Evolutionary conservation across 257 asterid species (phyloP), one percentile per base, ranked within the genome.

Genomic region (Scutellaria galericulata): DNA sequence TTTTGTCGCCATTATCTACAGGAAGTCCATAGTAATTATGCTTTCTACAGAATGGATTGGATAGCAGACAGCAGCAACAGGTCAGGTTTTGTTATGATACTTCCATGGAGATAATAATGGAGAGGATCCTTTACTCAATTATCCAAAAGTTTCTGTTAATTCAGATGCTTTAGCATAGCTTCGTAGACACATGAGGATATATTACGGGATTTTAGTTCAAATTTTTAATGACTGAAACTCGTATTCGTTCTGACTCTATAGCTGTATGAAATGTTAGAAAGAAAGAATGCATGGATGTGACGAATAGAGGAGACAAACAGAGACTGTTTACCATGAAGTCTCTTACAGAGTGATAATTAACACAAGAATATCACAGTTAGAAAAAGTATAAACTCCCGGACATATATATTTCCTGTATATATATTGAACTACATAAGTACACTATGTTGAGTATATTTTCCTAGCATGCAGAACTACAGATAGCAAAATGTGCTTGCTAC

Each of bases 141-240:
- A 41, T 69, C 22, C 13, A 53, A 41, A 3, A 13, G 24, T 4
- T 46, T 66, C 59, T n/a, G 35, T 27, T 60, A 12, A 46, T 5
- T 27, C 15, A 53, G 45, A 75, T 58, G 66, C 75, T 56, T n/a
- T 18, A 50, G 24, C 18, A 64, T 40, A 73, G 37, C 62, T 39
- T 6, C 35, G 22, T 31, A 24, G 1, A 24, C 9, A 54, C 22
- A 50, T 31, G n/a, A 51, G 15, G 10, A 15, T 2, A 4, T 12
- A 0, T 9, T 10, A 42, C 5, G 37, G 55, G 41, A 35, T 15
- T 58, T 59, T 37, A 60, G 42, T 48, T n/a, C 46, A n/a, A 9
- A 12, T 27, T 18, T 31, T 51, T 60, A 45, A 42, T 20, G 10
- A 47, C 14, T 9, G 50, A 20, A 15, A 66, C 11, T 9, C 44